Conservation (phyloP, 2,329 filamentous ascomycete genomes). For the Pseudodiploospora longispora region DNA sequence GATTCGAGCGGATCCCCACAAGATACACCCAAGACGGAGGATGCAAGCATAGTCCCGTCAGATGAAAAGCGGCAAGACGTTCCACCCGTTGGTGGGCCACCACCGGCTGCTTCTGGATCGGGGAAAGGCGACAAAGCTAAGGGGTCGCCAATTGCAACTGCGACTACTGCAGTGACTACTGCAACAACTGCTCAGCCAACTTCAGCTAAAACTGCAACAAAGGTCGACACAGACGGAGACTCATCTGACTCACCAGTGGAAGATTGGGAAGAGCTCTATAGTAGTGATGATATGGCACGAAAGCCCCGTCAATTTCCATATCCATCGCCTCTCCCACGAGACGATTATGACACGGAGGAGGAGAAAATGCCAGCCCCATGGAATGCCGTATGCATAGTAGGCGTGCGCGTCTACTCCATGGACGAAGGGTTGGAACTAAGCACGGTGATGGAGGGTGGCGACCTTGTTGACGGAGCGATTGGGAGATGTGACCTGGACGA, state of each 20-base stretch:
- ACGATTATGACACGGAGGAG: conserved; percentile 46
- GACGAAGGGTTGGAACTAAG: conserved; percentile 46
- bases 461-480: conserved; percentile 46
- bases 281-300: conserved; percentile 47
- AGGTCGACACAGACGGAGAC: conserved; percentile 41
- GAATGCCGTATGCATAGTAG: conserved; percentile 56
- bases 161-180: not conserved
- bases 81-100: conserved; percentile 18
- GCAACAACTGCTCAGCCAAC: not conserved
- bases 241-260: conserved; percentile 52
- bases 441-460: conserved; percentile 48
- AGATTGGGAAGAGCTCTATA: conserved; percentile 53
- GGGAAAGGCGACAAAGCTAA: conserved; percentile 11
- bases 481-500: conserved; percentile 49
- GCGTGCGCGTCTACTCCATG: conserved; percentile 53
- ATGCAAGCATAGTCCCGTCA: conserved; percentile 14
- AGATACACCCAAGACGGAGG: conserved; percentile 23
- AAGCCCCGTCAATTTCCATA: conserved; percentile 37
- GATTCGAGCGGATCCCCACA: conserved; percentile 23
- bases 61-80: conserved; percentile 27
- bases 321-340: conserved; percentile 22
- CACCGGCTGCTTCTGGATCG: conserved; percentile 13
- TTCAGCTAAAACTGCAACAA: conserved; percentile 5
- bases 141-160: not conserved
- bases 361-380: conserved; percentile 49